These are phyloP conservation scores for Blastobotrys raffinosifermentans DNA, from an alignment of 1,139 yeast genomes.

Conservation along the genomic window DNA sequence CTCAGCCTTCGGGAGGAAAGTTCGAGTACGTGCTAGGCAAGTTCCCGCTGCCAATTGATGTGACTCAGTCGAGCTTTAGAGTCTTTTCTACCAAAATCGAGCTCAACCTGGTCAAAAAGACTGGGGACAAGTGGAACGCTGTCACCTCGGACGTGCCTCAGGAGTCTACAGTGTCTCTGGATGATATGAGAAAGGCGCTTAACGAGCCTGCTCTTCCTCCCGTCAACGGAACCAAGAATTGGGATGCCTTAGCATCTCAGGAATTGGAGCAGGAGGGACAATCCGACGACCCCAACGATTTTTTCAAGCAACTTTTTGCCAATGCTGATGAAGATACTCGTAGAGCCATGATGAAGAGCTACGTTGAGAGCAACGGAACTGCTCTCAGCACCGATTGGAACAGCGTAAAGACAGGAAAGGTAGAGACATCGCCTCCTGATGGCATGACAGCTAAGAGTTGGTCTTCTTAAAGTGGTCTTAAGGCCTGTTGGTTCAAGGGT, in stretches of 20 bases:
- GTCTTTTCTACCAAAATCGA: constrained; percentile 76
- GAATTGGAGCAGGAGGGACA: constrained; percentile 43
- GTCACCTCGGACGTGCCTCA: constrained; percentile 1
- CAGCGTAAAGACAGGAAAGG: constrained; percentile 66
- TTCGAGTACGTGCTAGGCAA: constrained; percentile 44
- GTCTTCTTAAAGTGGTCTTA: too few relatives aligned
- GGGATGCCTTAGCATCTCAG: constrained; percentile 58
- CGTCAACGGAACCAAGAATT: constrained; percentile 41
- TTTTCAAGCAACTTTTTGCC: constrained; percentile 68
- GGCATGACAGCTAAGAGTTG: constrained; percentile 40
- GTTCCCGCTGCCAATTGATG: constrained; percentile 47
- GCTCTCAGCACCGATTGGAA: constrained; percentile 90
- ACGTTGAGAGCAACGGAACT: constrained; percentile 90
- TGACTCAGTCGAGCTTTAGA: constrained; percentile 41
- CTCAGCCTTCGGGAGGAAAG: constrained; percentile 17
- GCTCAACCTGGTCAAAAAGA: constrained; percentile 40
- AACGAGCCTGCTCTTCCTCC: constrained; percentile 18
- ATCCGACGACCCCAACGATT: constrained; percentile 50
- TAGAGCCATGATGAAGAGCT: constrained; percentile 97
- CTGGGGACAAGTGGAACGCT: constrained; percentile 35
- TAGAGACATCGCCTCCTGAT: constrained; percentile 74
- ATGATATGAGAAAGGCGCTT: constrained; percentile 12
- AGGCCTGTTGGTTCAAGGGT: too few relatives aligned
- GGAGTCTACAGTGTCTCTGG: constrained; percentile 6
- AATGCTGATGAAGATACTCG: constrained; percentile 83